Evolutionary conservation across 371 early-diverging fungal genomes (phyloP), one percentile per base, ranked within the genome.

Genomic region (Mortierella sp.): DNA sequence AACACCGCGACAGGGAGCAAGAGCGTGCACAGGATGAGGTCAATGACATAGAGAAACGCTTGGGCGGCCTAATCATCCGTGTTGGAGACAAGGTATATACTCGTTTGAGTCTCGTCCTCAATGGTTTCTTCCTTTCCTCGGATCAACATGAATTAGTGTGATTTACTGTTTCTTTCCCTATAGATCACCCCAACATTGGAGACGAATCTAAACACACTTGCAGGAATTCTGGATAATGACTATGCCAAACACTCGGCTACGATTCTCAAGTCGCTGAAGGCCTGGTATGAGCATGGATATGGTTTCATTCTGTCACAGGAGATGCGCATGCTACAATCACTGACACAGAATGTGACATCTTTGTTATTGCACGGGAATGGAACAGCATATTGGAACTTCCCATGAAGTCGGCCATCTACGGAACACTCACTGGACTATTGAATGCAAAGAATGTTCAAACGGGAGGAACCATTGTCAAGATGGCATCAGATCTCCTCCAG

Each of bases 351-450:
- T n/a, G n/a, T n/a, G n/a, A n/a, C n/a, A n/a, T 34, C 34, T 34
- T 10, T 34, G 4, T 34, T 34, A 7, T 10, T 34, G 34, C 34
- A 7, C 34, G 10, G 4, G 34, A 10, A 34, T 34, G 34, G 10
- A 34, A 34, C 34, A 92, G 93, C 76, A 83, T 93, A 3, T 70
- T 85, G 28, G 92, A 94, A 67, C 74, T 95, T 22, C 93, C 95
- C 5, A 85, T 88, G 68, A 95, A 94, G 64, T 88, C 87, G n/a
- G 83, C 90, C 21, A 83, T 92, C 34, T 95, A 91, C 66, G 90
- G 90, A 54, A 87, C 92, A 22, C 78, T 95, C 28, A 81, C 86
- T n/a, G 94, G 92, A 21, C 62, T 95, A 34, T 69, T 95, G 22
- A 94, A 94, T 56, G 83, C 84, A 14, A 80, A 82, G 57, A 84